Conservation (phyloP, 2,329 filamentous ascomycete species). For the Penicillium sp. region DNA sequence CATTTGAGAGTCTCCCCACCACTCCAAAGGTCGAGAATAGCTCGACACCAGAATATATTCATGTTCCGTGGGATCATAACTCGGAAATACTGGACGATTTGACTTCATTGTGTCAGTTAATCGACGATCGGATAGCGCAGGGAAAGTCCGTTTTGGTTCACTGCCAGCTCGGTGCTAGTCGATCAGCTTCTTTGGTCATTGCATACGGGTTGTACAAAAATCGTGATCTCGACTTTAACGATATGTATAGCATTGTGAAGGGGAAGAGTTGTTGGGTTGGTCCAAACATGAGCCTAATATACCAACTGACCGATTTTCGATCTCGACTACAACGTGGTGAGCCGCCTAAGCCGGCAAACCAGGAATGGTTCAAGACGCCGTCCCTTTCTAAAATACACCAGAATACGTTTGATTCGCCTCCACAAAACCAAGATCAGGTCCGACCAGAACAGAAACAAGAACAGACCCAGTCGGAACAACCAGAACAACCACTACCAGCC, state of each 20-base stretch:
- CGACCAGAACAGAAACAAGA: not conserved
- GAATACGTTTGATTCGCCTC: not conserved
- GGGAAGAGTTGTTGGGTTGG: slow-evolving; percentile 63
- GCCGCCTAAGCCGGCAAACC: slow-evolving; percentile 27
- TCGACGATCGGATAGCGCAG: slow-evolving; percentile 55
- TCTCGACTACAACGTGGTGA: slow-evolving; percentile 33
- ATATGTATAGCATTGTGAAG: slow-evolving; percentile 62
- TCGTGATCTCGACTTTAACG: slow-evolving; percentile 58
- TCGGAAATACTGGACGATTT: slow-evolving; percentile 64
- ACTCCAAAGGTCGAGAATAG: slow-evolving; percentile 28
- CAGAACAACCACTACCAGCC: too few species aligned
- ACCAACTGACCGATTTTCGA: slow-evolving; percentile 63
- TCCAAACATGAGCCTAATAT: slow-evolving; percentile 66
- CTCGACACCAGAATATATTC: slow-evolving; percentile 58
- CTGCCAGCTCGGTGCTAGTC: slow-evolving; percentile 62
- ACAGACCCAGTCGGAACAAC: not conserved
- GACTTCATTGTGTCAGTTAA: slow-evolving; percentile 56
- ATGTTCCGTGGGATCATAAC: slow-evolving; percentile 65
- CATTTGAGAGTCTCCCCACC: slow-evolving; percentile 38
- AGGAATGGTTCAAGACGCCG: slow-evolving; percentile 33
- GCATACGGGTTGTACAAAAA: slow-evolving; percentile 64
- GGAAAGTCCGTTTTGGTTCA: slow-evolving; percentile 61
- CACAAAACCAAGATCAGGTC: not conserved
- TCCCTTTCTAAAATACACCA: slow-evolving; percentile 20
- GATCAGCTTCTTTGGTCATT: slow-evolving; percentile 63